Evolutionary conservation across 2,329 filamentous ascomycete genomes (phyloP).

Genomic region (Zasmidium cellare): DNA sequence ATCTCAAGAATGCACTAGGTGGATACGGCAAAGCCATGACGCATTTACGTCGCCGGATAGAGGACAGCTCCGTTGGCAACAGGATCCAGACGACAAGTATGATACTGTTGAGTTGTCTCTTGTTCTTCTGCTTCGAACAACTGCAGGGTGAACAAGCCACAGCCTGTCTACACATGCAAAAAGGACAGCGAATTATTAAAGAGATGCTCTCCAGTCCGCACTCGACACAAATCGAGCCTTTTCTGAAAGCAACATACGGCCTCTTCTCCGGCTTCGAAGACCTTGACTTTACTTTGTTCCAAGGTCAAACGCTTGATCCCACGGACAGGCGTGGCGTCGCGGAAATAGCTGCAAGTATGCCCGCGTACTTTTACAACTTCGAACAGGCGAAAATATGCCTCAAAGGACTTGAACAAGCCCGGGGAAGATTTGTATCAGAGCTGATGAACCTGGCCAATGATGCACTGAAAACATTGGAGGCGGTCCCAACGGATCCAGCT

Average conservation of each 20-base stretch:
- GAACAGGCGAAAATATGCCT: slow-evolving; percentile 1
- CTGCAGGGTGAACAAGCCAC: slow-evolving; percentile 9
- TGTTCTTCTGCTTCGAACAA: slow-evolving; percentile 14
- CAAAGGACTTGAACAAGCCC: neutral
- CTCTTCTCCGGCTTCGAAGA: slow-evolving; percentile 8
- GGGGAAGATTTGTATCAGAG: neutral
- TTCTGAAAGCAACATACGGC: neutral
- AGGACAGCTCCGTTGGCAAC: neutral
- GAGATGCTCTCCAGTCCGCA: neutral
- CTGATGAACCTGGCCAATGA: slow-evolving; percentile 1
- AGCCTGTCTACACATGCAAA: slow-evolving; percentile 10
- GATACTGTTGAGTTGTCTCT: slow-evolving; percentile 7
- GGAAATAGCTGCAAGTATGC: neutral
- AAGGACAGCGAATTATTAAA: slow-evolving; percentile 3
- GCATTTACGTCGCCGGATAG: slow-evolving; percentile 1
- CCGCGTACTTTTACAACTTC: neutral
- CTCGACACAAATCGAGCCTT: neutral
- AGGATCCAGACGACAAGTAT: neutral
- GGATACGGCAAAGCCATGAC: slow-evolving; percentile 5
- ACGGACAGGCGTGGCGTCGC: neutral
- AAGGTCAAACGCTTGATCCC: neutral
- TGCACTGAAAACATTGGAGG: neutral
- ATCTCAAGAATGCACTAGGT: slow-evolving; percentile 2
- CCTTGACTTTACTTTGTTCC: neutral
- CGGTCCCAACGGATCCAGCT: slow-evolving; percentile 1